Conservation (phyloP, 2,329 filamentous ascomycete species). For the Acephala macrosclerotiorum region DNA sequence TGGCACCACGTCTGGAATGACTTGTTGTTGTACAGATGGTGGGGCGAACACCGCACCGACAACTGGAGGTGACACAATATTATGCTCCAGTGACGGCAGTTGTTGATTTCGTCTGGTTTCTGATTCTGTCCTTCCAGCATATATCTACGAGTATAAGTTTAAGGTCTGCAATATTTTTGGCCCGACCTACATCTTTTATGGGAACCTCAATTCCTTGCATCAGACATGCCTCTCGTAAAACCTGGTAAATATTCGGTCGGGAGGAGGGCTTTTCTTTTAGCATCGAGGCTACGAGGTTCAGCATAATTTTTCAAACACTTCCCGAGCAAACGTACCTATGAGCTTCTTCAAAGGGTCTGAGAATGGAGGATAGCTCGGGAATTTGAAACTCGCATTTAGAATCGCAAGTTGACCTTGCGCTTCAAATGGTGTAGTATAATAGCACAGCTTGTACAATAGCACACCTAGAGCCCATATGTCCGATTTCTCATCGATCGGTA, state of each 20-base stretch:
- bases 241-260: constrained; percentile 93
- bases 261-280: constrained; percentile 78
- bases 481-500: constrained; percentile 97
- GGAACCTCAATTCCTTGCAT: constrained; percentile 90
- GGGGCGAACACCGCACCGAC: constrained; percentile 85
- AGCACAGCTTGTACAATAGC: constrained; percentile 96
- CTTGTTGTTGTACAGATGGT: constrained; percentile 72
- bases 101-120: constrained; percentile 67
- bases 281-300: constrained; percentile 74
- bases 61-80: constrained; percentile 59
- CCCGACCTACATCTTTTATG: constrained; percentile 81
- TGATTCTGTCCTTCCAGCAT: constrained; percentile 67
- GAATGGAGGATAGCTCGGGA: constrained; percentile 86
- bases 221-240: constrained; percentile 82
- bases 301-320: constrained; percentile 6
- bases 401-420: constrained; percentile 98
- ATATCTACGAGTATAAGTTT: constrained; percentile 64
- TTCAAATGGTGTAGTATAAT: constrained; percentile 98
- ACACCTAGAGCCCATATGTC: constrained; percentile 97
- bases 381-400: constrained; percentile 93
- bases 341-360: constrained; percentile 89
- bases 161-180: constrained; percentile 1
- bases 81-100: constrained; percentile 62
- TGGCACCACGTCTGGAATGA: constrained; percentile 87
- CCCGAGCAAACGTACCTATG: constrained; percentile 70